These are phyloP conservation scores for Parafenestella ontariensis DNA, from an alignment of 2,329 filamentous ascomycete genomes.

Conservation along the genomic window DNA sequence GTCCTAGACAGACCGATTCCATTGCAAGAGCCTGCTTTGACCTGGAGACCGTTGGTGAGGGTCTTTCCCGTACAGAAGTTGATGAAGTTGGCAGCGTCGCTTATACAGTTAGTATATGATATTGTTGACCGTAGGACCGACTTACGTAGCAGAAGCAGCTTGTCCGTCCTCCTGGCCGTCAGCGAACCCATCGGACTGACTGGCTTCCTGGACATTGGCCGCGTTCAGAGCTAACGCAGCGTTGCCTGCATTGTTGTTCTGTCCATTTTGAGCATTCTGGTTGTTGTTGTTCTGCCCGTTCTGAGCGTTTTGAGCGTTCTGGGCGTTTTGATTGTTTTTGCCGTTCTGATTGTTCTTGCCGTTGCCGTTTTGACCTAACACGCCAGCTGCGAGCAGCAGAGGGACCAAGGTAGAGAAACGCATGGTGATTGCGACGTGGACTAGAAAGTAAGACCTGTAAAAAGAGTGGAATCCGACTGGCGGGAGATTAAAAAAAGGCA, in stretches of 20 bases:
- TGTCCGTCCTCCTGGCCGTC: slow-evolving; percentile 49
- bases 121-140: not conserved
- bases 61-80: slow-evolving; percentile 64
- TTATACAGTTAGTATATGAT: slow-evolving; percentile 26
- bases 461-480: slow-evolving; percentile 49
- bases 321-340: slow-evolving; percentile 13
- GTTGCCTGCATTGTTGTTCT: slow-evolving; percentile 17
- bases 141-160: slow-evolving; percentile 57
- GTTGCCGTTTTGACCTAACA: slow-evolving; percentile 26
- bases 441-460: slow-evolving; percentile 31
- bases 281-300: slow-evolving; percentile 12
- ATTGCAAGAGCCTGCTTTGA: slow-evolving; percentile 62
- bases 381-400: slow-evolving; percentile 44
- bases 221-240: slow-evolving; percentile 44
- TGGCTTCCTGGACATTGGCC: slow-evolving; percentile 53
- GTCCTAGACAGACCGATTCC: slow-evolving; percentile 53
- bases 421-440: slow-evolving; percentile 34
- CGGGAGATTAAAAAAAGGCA: slow-evolving; percentile 48
- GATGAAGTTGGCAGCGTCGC: slow-evolving; percentile 64
- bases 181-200: slow-evolving; percentile 51
- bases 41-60: slow-evolving; percentile 63
- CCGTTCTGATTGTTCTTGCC: slow-evolving; percentile 25
- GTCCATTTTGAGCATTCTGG: slow-evolving; percentile 16
- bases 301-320: slow-evolving; percentile 22
- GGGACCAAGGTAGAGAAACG: slow-evolving; percentile 44